Evolutionary conservation across 1,284 basidiomycete species (phyloP).

Genomic region (Ceratobasidium sp.): DNA sequence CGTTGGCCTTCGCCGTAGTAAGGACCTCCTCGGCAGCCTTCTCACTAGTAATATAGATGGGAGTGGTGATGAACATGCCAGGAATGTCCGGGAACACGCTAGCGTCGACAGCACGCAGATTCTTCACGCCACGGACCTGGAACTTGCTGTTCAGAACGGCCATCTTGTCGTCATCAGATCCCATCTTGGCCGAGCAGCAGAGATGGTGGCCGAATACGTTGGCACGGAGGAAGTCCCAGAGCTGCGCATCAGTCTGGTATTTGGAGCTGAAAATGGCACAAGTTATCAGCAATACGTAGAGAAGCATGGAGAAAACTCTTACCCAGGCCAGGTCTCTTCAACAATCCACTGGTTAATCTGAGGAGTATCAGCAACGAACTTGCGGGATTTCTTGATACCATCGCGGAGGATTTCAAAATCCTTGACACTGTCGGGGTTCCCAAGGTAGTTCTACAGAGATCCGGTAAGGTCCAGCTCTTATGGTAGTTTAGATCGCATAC

Average conservation of each 20-base stretch:
- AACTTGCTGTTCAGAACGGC: slow-evolving; percentile 33
- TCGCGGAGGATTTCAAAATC: slow-evolving; percentile 44
- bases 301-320: background rate
- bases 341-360: slow-evolving; percentile 35
- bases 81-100: slow-evolving; percentile 37
- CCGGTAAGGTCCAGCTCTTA: background rate
- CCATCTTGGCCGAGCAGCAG: slow-evolving; percentile 42
- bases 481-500: background rate
- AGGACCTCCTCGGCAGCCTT: slow-evolving; percentile 30
- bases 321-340: slow-evolving; percentile 34
- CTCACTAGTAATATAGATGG: slow-evolving; percentile 32
- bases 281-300: background rate
- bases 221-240: slow-evolving; percentile 33
- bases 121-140: slow-evolving; percentile 37
- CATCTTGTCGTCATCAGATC: slow-evolving; percentile 20
- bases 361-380: slow-evolving; percentile 11
- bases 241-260: slow-evolving; percentile 36
- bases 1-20: slow-evolving; percentile 30
- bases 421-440: slow-evolving; percentile 33
- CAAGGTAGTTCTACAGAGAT: slow-evolving; percentile 27
- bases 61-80: slow-evolving; percentile 40
- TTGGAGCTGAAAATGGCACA: background rate
- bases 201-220: slow-evolving; percentile 36
- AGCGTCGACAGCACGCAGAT: slow-evolving; percentile 36
- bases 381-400: slow-evolving; percentile 37